Percentiles rank a stretch among this genome's conserved stretches.
phyloP scores from a whole-genome alignment of 495 filamentous ascomycete species.

The Penicillium subrubescens region DNA sequence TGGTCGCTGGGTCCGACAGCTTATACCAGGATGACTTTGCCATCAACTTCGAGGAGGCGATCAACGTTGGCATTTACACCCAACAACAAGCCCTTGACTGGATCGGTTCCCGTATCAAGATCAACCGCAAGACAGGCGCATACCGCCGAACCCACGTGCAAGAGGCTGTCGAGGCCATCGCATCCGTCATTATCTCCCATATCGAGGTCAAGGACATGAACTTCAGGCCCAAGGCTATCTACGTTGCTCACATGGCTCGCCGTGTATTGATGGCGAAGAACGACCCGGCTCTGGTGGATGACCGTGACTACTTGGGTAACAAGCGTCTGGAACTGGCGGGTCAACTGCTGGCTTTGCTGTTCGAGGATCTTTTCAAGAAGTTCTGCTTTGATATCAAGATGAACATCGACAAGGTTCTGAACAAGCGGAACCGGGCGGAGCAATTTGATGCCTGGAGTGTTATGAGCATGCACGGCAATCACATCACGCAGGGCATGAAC shows the following conservation, averaged over 20 bases:
- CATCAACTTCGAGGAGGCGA: slow-evolving; percentile 90
- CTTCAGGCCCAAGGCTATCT: slow-evolving; percentile 92
- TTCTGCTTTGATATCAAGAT: slow-evolving; percentile 85
- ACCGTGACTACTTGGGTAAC: slow-evolving; percentile 97
- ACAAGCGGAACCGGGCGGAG: slow-evolving; percentile 81
- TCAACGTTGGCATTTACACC: slow-evolving; percentile 78
- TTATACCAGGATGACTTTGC: slow-evolving; percentile 91
- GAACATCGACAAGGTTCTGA: slow-evolving; percentile 89
- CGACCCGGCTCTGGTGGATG: slow-evolving; percentile 85
- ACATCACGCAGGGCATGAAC: slow-evolving; percentile 88
- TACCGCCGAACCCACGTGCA: slow-evolving; percentile 73
- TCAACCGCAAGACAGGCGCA: slow-evolving; percentile 62
- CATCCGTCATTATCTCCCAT: slow-evolving; percentile 88
- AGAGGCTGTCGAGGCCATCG: slow-evolving; percentile 88
- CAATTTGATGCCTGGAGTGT: slow-evolving; percentile 83
- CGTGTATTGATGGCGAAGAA: slow-evolving; percentile 91
- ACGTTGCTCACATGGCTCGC: slow-evolving; percentile 93
- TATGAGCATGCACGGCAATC: slow-evolving; percentile 72
- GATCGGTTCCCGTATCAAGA: slow-evolving; percentile 81
- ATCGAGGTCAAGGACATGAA: slow-evolving; percentile 87
- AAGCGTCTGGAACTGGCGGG: slow-evolving; percentile 93
- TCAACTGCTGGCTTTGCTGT: slow-evolving; percentile 90
- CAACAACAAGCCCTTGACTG: slow-evolving; percentile 95
- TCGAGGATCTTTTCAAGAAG: slow-evolving; percentile 96
- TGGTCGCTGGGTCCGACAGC: slow-evolving; percentile 81